Base-by-base conservation (phyloP, 2,329 filamentous ascomycete genomes). In the Penicillium sp. region DNA sequence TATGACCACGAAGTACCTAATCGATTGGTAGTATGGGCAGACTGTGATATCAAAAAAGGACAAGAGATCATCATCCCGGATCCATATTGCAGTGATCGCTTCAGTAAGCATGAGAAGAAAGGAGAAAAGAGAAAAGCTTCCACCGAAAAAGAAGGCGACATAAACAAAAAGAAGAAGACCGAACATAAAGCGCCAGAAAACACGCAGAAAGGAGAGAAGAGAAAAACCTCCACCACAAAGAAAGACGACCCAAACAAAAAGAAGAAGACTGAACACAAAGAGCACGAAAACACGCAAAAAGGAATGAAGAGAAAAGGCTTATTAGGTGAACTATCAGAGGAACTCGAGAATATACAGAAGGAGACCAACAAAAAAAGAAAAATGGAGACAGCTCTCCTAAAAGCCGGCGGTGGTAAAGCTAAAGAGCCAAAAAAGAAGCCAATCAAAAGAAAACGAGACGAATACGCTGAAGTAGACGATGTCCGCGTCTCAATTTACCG, bases 1-100 rank as follows among this genome's bases (percentile, higher is more conserved):
- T 74, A 66, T 47, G 67, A 73, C 46, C 45, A 47, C 2, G 21
- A 53, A 16, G 58, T 72, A 23, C 68, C 65, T 3, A 73, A 73
- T 49, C 67, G 70, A 3, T 50, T 75, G 10, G 48, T 72, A 11
- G 53, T 74, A 29, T 72, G 67, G 63, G 68, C 72, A 3, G 55
- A 42, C 7, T 55, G 57, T 9, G 42, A 60, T 19, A 72, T 74
- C 26, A 42, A 50, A 21, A 29, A 59, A 2, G 67, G 61, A 6
- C 60, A 70, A 21, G 72, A 75, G 47, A 67, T 74, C 8, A 50
- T 57, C 19, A 54, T 71, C 46, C 55, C 60, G 1, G 69, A 71
- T 51, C 61, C 58, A 31, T 33, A 54, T 14, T 42, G 39, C 39
- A 13, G 35, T n/a, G 9, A 42, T 42, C 4, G 29, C 25, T 9